These are phyloP conservation scores for Aphanoascus verrucosus DNA, from an alignment of 2,329 filamentous ascomycete species.

Conservation along the genomic window DNA sequence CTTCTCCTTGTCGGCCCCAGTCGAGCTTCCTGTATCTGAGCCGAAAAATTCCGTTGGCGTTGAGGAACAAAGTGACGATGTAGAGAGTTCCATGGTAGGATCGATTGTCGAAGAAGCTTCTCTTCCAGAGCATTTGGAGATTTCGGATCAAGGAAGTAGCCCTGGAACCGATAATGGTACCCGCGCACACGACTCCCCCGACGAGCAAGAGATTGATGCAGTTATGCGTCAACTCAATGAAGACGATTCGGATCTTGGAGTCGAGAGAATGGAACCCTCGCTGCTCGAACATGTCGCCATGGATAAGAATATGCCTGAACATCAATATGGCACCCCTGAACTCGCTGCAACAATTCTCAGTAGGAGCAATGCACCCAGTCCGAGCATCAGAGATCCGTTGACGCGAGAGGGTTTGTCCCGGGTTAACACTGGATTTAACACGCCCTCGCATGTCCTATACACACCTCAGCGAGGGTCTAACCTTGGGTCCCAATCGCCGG, in stretches of 20 bases:
- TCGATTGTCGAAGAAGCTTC: conserved; percentile 12
- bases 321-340: conserved; percentile 8
- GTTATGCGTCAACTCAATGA: conserved; percentile 80
- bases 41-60: conserved; percentile 21
- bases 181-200: conserved; percentile 26
- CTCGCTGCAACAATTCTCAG: conserved; percentile 24
- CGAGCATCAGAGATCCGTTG: conserved; percentile 50
- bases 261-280: conserved; percentile 49
- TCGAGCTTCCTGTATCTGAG: conserved; percentile 14
- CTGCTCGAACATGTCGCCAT: conserved; percentile 12
- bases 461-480: conserved; percentile 54
- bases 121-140: conserved; percentile 8
- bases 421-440: conserved; percentile 27
- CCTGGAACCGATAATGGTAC: conserved; percentile 15
- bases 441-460: conserved; percentile 38
- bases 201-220: conserved; percentile 68
- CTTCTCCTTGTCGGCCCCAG: conserved; percentile 10
- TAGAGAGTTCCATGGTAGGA: conserved; percentile 20
- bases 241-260: conserved; percentile 60
- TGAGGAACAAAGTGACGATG: conserved; percentile 30
- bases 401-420: conserved; percentile 38
- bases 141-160: conserved; percentile 6
- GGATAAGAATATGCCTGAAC: conserved; percentile 3
- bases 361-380: conserved; percentile 62
- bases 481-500: conserved; percentile 44